A percentile compares a stretch with the other conserved stretches of the same genome.
These are phyloP conservation scores for Aspergillus caelatus DNA, from an alignment of 2,329 filamentous ascomycete genomes.

Conservation along the genomic window DNA sequence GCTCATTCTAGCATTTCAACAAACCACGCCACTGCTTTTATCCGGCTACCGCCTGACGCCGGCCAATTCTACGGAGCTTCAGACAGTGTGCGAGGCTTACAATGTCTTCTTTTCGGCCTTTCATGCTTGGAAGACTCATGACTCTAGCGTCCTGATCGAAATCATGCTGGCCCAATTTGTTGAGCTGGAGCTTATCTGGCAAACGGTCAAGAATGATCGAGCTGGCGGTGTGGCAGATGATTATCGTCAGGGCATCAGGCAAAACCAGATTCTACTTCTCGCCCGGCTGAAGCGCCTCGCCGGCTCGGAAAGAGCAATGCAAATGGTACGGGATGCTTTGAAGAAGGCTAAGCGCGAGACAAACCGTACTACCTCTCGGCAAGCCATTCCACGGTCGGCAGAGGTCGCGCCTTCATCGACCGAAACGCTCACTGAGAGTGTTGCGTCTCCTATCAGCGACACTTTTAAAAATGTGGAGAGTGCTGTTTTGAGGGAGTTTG, in stretches of 20 bases:
- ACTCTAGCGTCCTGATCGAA: conserved; percentile 64
- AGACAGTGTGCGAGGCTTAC: conserved; percentile 57
- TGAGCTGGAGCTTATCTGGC: conserved; percentile 68
- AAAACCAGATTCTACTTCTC: conserved; percentile 66
- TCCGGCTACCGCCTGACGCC: conserved; percentile 41
- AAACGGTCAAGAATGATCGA: conserved; percentile 66
- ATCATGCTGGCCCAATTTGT: conserved; percentile 70
- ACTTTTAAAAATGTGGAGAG: conserved; percentile 42
- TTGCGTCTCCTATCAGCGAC: conserved; percentile 44
- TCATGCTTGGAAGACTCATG: conserved; percentile 66
- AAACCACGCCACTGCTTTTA: conserved; percentile 53
- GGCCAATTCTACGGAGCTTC: conserved; percentile 52
- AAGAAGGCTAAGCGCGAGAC: conserved; percentile 60
- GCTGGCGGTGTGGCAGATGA: conserved; percentile 64
- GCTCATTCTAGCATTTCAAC: conserved; percentile 59
- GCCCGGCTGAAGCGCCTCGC: conserved; percentile 65
- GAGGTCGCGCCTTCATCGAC: conserved; percentile 37
- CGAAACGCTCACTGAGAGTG: conserved; percentile 40
- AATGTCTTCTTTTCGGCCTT: conserved; percentile 65
- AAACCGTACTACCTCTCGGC: conserved; percentile 55
- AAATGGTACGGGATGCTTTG: conserved; percentile 62
- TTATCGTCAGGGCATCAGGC: conserved; percentile 66
- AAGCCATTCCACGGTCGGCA: conserved; percentile 61
- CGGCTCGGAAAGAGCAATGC: conserved; percentile 62
- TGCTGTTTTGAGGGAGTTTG: conserved; percentile 37